These are phyloP conservation scores for Epichloe typhina DNA, from an alignment of 2,329 filamentous ascomycete species.

Conservation along the genomic window DNA sequence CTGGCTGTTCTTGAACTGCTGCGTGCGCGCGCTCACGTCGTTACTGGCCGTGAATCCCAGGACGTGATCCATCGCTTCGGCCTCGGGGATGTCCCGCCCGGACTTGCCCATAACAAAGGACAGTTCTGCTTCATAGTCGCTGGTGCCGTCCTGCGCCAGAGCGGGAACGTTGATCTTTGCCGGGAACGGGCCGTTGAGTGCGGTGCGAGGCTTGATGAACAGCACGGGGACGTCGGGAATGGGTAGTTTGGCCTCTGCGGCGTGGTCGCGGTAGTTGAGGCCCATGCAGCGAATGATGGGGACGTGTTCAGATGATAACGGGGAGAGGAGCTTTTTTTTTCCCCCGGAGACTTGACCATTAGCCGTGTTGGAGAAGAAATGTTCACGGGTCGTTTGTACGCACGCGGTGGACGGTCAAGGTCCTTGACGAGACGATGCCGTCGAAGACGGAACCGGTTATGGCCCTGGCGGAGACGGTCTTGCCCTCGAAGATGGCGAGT, in stretches of 20 bases:
- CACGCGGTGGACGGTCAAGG: not conserved
- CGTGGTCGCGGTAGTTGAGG: slow-evolving; percentile 31
- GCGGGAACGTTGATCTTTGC: slow-evolving; percentile 16
- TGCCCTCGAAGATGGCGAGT: not conserved
- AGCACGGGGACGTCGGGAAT: slow-evolving; percentile 23
- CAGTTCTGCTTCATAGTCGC: slow-evolving; percentile 28
- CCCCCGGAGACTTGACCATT: too few species aligned
- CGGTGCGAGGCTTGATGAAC: slow-evolving; percentile 26
- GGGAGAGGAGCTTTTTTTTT: slow-evolving; percentile 17
- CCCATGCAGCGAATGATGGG: slow-evolving; percentile 31
- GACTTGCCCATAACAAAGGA: slow-evolving; percentile 24
- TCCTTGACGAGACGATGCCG: not conserved
- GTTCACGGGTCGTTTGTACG: not conserved
- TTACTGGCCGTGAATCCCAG: slow-evolving; percentile 26
- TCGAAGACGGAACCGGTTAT: slow-evolving; percentile 1
- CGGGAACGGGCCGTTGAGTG: slow-evolving; percentile 20
- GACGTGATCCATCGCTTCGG: slow-evolving; percentile 25
- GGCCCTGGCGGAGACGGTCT: not conserved
- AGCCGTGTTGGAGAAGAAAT: too few species aligned
- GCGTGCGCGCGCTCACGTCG: slow-evolving; percentile 23
- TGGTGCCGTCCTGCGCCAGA: slow-evolving; percentile 15
- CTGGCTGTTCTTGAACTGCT: slow-evolving; percentile 25
- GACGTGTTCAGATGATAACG: slow-evolving; percentile 20
- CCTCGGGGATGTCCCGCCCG: slow-evolving; percentile 25
- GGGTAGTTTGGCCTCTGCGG: slow-evolving; percentile 23